Conservation (phyloP, 1,284 basidiomycete genomes). For the Cutaneotrichosporon sp. region DNA sequence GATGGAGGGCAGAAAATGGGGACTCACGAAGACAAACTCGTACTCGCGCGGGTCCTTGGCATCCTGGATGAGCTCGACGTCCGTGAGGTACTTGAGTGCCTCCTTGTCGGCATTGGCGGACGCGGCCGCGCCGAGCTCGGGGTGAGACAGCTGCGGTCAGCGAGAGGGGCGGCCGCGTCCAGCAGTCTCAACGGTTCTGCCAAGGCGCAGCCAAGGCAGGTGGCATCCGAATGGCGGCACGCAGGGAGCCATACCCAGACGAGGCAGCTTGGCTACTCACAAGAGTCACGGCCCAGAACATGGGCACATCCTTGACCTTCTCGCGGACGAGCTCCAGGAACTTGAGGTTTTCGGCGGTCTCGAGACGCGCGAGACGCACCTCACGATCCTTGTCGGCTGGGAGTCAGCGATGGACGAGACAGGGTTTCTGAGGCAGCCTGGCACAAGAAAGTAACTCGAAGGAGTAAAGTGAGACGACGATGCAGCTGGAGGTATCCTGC, state of each 20-base stretch:
- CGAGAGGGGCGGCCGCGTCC: background rate
- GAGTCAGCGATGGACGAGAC: background rate
- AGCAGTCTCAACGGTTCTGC: no score
- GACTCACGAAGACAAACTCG: slow-evolving; percentile 45
- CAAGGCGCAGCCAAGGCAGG: no score
- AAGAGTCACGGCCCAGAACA: slow-evolving; percentile 39
- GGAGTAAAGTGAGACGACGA: background rate
- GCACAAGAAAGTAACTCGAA: no score
- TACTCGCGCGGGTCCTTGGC: slow-evolving; percentile 42
- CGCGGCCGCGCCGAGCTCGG: slow-evolving; percentile 20
- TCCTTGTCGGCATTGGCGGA: slow-evolving; percentile 38
- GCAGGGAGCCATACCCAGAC: no score
- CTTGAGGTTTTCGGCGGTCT: slow-evolving; percentile 25
- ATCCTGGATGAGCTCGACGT: slow-evolving; percentile 45
- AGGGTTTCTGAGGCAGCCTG: background rate
- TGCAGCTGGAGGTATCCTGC: no score
- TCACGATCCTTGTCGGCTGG: slow-evolving; percentile 34
- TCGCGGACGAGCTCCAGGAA: slow-evolving; percentile 27
- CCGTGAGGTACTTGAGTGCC: slow-evolving; percentile 38
- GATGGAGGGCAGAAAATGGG: background rate
- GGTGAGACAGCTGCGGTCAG: slow-evolving; percentile 25
- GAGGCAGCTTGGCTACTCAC: slow-evolving; percentile 30
- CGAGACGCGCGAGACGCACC: slow-evolving; percentile 24
- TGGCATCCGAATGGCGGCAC: no score
- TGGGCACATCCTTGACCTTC: slow-evolving; percentile 34